These are phyloP conservation scores for Microbotryum silenes-acaulis DNA, from an alignment of 1,284 basidiomycete genomes.

Conservation along the genomic window DNA sequence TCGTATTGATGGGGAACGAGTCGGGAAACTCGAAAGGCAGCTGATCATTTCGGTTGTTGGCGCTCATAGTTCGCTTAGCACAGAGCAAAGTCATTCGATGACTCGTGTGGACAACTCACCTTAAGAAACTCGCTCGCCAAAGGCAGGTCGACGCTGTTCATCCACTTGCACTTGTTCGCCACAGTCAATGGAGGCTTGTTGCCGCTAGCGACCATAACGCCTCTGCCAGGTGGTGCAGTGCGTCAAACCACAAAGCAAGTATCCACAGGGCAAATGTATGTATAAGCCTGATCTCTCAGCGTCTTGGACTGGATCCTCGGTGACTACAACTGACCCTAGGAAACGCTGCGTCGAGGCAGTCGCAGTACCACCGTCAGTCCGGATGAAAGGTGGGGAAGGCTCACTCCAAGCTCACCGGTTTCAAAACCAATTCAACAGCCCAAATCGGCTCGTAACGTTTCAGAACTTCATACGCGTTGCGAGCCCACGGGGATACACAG, in stretches of 20 bases:
- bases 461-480: conserved; percentile 19
- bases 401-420: conserved; percentile 17
- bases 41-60: not conserved
- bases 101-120: not conserved
- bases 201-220: conserved; percentile 17
- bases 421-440: conserved; percentile 15
- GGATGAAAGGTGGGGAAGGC: no score
- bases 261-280: no score
- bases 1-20: conserved; percentile 26
- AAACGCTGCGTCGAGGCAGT: no score
- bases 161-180: conserved; percentile 21
- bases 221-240: not conserved
- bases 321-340: no score
- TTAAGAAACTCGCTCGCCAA: not conserved
- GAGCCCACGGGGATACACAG: conserved; percentile 15
- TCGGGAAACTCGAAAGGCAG: conserved; percentile 12
- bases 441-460: conserved; percentile 18
- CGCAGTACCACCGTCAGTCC: no score
- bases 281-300: no score
- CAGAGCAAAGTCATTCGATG: not conserved
- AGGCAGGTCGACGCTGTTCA: conserved; percentile 15
- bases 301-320: no score
- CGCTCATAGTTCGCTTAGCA: not conserved
- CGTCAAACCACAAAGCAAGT: no score
- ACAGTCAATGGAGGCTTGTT: conserved; percentile 21